Evolutionary conservation across 139 green algal genomes (phyloP).

Genomic region (Coelastrella sp.): DNA sequence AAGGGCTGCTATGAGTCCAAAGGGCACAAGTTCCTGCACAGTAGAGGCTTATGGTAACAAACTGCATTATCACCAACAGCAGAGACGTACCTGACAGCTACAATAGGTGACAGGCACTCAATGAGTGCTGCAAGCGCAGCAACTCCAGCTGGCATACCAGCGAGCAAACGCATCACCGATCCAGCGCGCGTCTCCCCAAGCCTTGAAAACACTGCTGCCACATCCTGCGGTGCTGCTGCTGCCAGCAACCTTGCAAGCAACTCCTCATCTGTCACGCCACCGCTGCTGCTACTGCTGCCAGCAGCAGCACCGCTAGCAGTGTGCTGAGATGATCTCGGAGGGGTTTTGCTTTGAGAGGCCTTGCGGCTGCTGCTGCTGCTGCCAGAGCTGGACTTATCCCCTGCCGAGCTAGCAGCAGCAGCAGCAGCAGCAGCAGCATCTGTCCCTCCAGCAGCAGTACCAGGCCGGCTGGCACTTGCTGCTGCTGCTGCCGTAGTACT

Average conservation of each 20-base stretch:
- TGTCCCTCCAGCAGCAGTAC: not conserved
- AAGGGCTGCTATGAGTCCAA: too few relatives aligned
- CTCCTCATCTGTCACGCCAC: conserved; percentile 36
- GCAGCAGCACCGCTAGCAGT: not conserved
- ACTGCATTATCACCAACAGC: too few relatives aligned
- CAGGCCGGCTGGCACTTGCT: not conserved
- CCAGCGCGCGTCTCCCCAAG: not conserved
- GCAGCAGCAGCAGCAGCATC: not conserved
- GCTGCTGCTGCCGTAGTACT: too few relatives aligned
- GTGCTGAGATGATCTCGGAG: not conserved
- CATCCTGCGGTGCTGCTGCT: not conserved
- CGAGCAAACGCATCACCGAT: conserved; percentile 23
- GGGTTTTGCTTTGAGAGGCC: not conserved
- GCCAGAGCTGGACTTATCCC: too few relatives aligned
- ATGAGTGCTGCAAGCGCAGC: conserved; percentile 27
- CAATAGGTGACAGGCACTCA: conserved; percentile 34
- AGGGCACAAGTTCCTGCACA: too few relatives aligned
- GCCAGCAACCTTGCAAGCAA: conserved; percentile 41
- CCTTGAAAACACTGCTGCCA: conserved; percentile 8
- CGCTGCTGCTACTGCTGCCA: not conserved
- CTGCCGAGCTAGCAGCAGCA: not conserved
- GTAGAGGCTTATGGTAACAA: too few relatives aligned
- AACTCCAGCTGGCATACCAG: not conserved
- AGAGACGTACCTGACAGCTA: conserved; percentile 13
- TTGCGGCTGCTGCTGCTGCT: not conserved